A percentile compares a stretch with the other conserved stretches of the same genome.
Evolutionary conservation across 1,139 yeast genomes (phyloP).

Genomic region (Saccharomyces pastorianus): DNA sequence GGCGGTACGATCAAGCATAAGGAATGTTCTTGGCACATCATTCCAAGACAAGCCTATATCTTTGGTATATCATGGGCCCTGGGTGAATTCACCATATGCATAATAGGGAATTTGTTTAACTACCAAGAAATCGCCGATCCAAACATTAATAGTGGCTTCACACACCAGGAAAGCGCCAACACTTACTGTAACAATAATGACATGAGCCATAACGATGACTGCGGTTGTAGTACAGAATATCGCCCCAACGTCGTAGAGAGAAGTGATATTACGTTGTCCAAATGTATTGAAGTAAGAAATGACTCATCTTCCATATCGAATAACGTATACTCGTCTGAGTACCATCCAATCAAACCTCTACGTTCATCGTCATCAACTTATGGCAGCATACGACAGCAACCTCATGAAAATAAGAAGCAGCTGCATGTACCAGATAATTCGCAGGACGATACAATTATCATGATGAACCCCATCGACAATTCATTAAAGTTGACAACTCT

Average conservation of each 20-base stretch:
- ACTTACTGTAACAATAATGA: neutral
- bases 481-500: conserved; percentile 6
- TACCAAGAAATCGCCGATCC: conserved; percentile 22
- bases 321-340: conserved; percentile 25
- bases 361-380: neutral
- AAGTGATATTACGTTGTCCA: conserved; percentile 25
- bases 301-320: conserved; percentile 27
- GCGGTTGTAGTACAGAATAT: conserved; percentile 2
- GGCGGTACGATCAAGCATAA: neutral
- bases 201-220: conserved; percentile 3
- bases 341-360: neutral
- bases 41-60: conserved; percentile 30
- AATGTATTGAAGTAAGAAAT: conserved; percentile 26
- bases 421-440: neutral
- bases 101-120: conserved; percentile 20
- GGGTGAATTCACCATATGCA: conserved; percentile 25
- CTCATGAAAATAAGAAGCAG: neutral
- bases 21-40: conserved; percentile 26
- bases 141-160: neutral
- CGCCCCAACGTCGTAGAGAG: conserved; percentile 10
- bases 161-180: neutral
- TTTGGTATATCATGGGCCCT: conserved; percentile 32
- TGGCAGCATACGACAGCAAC: neutral
- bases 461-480: conserved; percentile 7
- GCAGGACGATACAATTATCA: conserved; percentile 2